phyloP scores from a whole-genome alignment of 1,139 yeast genomes.

The Saccharomyces hybrid region DNA sequence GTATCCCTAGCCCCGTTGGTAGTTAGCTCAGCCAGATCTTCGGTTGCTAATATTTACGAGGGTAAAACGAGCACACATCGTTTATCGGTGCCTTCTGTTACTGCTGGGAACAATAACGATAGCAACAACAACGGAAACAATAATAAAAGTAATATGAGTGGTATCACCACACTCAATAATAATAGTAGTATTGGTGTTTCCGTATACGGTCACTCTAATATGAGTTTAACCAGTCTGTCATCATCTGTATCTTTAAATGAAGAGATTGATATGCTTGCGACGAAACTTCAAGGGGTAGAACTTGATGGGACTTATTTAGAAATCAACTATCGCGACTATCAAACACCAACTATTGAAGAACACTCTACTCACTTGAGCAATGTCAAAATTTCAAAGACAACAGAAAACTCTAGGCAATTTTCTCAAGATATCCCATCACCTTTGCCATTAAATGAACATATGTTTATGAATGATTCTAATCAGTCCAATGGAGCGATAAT shows the following conservation, averaged over 20 bases:
- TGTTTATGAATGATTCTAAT: background rate
- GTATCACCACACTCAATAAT: background rate
- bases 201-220: constrained; percentile 3
- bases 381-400: constrained; percentile 8
- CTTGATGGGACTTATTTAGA: background rate
- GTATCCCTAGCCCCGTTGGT: constrained; percentile 26
- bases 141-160: constrained; percentile 4
- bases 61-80: constrained; percentile 2
- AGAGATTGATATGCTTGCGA: constrained; percentile 9
- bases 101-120: background rate
- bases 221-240: constrained; percentile 11
- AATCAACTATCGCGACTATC: constrained; percentile 5
- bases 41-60: constrained; percentile 10
- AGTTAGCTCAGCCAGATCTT: constrained; percentile 18
- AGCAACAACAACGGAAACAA: background rate
- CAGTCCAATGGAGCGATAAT: background rate
- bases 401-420: background rate
- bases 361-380: constrained; percentile 6
- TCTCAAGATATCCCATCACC: background rate
- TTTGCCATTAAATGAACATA: background rate
- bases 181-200: background rate
- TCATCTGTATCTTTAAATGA: constrained; percentile 13
- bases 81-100: background rate
- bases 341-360: constrained; percentile 7
- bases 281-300: background rate